Evolutionary conservation across 73 alveolate genomes (phyloP), one percentile per base, ranked within the genome.

Genomic region (Uronychia binucleata): DNA sequence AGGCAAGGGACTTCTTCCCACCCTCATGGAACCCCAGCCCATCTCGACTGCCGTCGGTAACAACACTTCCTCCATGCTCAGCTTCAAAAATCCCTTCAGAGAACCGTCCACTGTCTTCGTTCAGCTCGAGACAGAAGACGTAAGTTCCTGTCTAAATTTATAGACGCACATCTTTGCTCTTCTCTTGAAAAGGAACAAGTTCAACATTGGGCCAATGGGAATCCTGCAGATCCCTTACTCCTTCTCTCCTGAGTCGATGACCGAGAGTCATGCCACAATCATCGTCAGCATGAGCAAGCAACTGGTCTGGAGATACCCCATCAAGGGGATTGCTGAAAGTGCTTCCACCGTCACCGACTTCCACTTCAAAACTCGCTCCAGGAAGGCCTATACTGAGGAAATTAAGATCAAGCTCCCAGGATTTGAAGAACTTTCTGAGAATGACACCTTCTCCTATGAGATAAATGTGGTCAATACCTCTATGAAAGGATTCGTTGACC

Each of bases 1-100:
- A 89, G 99, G 99, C 13, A 94, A 91, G 34, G 99, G 99, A 30
- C 85, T 97, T 0, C 98, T 99, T 0, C 99, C 99, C 26, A 98
- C 99, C 28, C 79, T 87, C 26, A 95, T 97, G 97, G 99, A 97
- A 79, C 98, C 99, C 0, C 93, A 96, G 28, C 97, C 96, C 77
- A 95, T 96, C 29, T 80, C 98, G 1, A 97, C 99, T 33, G 95
- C 98, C 8, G 98, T 98, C 1, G 99, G 99, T 27, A 98, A 98
- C 82, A 97, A 93, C 77, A 92, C 98, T 59, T 97, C 99, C n/a
- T 97, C 98, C 31, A 96, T 94, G 96, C 84, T 98, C 28, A 94
- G 94, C 78, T 98, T 98, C 93, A 98, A 98, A 84, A 98, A 98
- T 88, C 99, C 99, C 29, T 96, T 98, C 83, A 98, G 97, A 93